Evolutionary conservation across 345 rosid genomes (phyloP).

Genomic region (Clarkia xantiana): DNA sequence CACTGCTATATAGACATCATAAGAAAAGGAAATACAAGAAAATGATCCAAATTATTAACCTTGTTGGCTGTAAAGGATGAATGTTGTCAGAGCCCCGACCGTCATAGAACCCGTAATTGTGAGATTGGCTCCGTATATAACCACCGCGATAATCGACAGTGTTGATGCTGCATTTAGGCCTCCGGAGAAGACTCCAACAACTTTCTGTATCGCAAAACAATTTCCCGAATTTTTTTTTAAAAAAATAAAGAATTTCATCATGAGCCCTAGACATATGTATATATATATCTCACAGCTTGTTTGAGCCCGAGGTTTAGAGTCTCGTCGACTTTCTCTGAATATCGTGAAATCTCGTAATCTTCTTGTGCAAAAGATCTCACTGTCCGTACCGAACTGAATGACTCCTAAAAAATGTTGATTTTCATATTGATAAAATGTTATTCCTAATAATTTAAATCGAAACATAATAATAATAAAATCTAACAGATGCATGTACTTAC

Average conservation of each 20-base stretch:
- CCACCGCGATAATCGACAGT: constrained; percentile 60
- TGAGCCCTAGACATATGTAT: too few relatives aligned
- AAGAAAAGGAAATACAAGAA: too few relatives aligned
- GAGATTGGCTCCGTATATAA: constrained; percentile 74
- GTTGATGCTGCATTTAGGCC: constrained; percentile 83
- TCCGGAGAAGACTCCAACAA: constrained; percentile 64
- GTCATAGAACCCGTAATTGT: constrained; percentile 78
- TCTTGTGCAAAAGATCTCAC: constrained; percentile 95
- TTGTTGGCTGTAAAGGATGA: constrained; percentile 90
- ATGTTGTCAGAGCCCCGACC: constrained; percentile 79
- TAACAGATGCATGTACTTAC: constrained; percentile 21
- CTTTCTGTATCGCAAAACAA: constrained; percentile 23
- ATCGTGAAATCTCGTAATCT: constrained; percentile 42
- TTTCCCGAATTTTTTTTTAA: too few relatives aligned
- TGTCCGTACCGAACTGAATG: constrained; percentile 89
- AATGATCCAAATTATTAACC: constrained; percentile 21
- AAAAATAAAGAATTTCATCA: too few relatives aligned
- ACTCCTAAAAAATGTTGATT: constrained; percentile 43
- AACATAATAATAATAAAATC: too few relatives aligned
- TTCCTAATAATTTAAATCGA: too few relatives aligned
- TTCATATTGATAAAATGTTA: background rate
- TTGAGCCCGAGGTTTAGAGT: constrained; percentile 70
- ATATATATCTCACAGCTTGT: constrained; percentile 56
- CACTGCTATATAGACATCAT: too few relatives aligned
- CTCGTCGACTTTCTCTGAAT: constrained; percentile 76